A percentile compares a stretch with the other conserved stretches of the same genome.
Conservation (phyloP, 139 green algal species). For the Chlorella sp. region DNA sequence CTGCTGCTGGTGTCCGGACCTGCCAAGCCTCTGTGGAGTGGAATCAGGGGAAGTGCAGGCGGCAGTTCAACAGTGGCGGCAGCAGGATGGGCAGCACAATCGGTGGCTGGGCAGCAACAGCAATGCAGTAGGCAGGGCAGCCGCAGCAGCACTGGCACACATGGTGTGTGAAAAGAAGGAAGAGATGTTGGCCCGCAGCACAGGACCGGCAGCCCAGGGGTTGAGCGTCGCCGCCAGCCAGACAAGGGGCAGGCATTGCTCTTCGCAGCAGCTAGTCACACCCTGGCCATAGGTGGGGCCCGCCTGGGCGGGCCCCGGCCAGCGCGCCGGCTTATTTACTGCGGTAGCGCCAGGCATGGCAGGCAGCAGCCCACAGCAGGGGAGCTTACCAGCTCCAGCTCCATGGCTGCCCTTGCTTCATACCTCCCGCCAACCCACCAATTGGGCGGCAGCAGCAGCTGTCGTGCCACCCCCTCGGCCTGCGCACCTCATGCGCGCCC, state of each 20-base stretch:
- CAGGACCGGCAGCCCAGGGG: conserved; percentile 23
- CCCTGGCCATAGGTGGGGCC: conserved; percentile 35
- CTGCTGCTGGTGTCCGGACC: conserved; percentile 44
- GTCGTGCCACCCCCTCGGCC: too few relatives aligned
- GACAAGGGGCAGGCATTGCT: conserved; percentile 28
- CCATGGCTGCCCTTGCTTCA: too few relatives aligned
- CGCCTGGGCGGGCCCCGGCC: conserved; percentile 32
- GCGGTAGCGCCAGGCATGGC: neutral
- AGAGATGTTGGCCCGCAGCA: conserved; percentile 18
- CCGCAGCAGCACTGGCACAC: neutral
- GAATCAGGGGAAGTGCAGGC: neutral
- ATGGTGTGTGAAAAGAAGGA: neutral
- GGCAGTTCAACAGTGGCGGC: neutral
- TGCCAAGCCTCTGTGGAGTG: conserved; percentile 44
- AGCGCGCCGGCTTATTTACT: conserved; percentile 38
- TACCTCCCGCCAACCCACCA: too few relatives aligned
- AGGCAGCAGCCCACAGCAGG: too few relatives aligned
- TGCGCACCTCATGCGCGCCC: conserved; percentile 62
- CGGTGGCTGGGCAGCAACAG: neutral
- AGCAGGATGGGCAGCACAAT: neutral
- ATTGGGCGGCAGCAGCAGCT: neutral
- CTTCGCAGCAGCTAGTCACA: conserved; percentile 11
- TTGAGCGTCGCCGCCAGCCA: conserved; percentile 24
- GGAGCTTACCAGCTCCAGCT: too few relatives aligned
- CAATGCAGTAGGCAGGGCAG: neutral